Evolutionary conservation across 2,329 filamentous ascomycete species (phyloP).

Genomic region (Macroventuria anomochaeta): DNA sequence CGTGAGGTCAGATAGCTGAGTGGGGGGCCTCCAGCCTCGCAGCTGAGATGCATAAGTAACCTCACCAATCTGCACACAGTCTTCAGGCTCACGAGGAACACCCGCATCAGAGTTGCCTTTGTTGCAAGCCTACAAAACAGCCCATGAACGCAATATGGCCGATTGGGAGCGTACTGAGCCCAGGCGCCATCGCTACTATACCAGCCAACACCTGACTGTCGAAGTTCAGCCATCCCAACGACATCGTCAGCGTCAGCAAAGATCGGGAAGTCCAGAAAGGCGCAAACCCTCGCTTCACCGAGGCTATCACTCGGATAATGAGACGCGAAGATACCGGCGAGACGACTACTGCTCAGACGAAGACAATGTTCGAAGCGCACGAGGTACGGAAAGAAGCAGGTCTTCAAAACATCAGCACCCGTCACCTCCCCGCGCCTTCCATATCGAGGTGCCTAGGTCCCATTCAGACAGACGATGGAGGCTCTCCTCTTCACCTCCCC

Average conservation of each 20-base stretch:
- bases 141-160: not conserved
- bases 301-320: not conserved
- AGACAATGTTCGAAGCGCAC: no score
- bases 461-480: no score
- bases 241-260: not conserved
- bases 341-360: not conserved
- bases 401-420: not conserved
- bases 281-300: not conserved
- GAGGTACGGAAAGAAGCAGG: no score
- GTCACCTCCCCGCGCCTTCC: not conserved
- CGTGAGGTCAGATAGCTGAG: not conserved
- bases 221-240: not conserved
- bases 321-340: no score
- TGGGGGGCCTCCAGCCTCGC: not conserved
- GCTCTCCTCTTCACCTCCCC: no score
- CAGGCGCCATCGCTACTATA: not conserved
- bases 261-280: not conserved
- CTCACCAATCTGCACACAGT: not conserved
- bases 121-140: not conserved
- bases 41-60: not conserved
- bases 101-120: not conserved
- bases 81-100: not conserved
- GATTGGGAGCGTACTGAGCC: not conserved
- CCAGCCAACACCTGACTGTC: not conserved
- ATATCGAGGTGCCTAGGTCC: not conserved